phyloP scores from a whole-genome alignment of 129 eudicot genomes.

The Flaveria robusta region DNA sequence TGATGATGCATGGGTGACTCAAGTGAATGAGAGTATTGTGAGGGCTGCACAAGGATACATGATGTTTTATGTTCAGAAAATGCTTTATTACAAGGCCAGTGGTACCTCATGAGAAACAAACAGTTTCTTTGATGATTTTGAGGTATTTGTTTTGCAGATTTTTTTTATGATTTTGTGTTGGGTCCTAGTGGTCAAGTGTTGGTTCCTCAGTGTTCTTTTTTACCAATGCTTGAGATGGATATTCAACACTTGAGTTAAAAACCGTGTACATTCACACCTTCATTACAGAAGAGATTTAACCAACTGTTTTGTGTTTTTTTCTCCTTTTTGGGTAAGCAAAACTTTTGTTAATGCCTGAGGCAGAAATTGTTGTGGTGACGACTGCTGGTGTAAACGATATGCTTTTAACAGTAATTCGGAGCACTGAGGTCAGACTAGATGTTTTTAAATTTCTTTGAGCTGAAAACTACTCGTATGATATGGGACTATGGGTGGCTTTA shows the following conservation, averaged over 20 bases:
- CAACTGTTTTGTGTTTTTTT: not conserved
- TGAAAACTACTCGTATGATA: too few relatives aligned
- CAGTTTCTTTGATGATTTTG: slow-evolving; percentile 1
- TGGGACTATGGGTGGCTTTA: too few relatives aligned
- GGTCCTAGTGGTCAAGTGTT: slow-evolving; percentile 23
- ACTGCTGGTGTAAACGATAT: too few relatives aligned
- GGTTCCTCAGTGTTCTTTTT: slow-evolving; percentile 20
- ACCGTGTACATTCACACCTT: slow-evolving; percentile 28
- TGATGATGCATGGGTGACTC: slow-evolving; percentile 93
- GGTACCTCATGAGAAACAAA: slow-evolving; percentile 34
- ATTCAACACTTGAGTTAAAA: slow-evolving; percentile 11
- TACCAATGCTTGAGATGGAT: slow-evolving; percentile 20
- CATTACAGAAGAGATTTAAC: slow-evolving; percentile 14
- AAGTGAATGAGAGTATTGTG: slow-evolving; percentile 70
- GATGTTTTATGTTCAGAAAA: slow-evolving; percentile 97
- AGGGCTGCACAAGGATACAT: slow-evolving; percentile 92
- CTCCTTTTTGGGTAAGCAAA: not conserved
- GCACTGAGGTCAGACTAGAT: too few relatives aligned
- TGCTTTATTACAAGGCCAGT: slow-evolving; percentile 64
- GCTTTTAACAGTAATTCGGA: too few relatives aligned
- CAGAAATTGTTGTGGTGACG: too few relatives aligned
- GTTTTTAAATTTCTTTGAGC: too few relatives aligned
- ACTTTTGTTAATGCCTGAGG: not conserved
- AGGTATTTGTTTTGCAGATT: slow-evolving; percentile 1
- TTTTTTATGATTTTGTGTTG: not conserved